Evolutionary conservation across 306 rosid genomes (phyloP).

Genomic region (Sicyos edulis): DNA sequence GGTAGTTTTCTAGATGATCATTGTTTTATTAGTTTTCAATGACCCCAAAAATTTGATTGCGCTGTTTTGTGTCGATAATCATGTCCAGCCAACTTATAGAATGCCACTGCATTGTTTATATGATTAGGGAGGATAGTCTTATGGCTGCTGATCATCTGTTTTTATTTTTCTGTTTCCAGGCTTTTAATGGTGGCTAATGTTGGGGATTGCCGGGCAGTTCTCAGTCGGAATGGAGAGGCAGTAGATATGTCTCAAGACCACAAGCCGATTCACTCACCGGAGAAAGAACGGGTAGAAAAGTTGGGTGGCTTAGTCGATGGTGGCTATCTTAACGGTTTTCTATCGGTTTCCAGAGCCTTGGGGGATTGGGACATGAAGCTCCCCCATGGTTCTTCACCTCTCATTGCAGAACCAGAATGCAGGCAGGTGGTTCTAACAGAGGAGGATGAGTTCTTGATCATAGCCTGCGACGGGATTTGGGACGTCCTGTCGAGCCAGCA

Average conservation of each 20-base stretch:
- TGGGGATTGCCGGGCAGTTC: slow-evolving; percentile 98
- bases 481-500: slow-evolving; percentile 85
- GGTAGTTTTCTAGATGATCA: neutral
- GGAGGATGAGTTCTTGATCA: slow-evolving; percentile 93
- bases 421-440: slow-evolving; percentile 55
- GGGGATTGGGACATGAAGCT: slow-evolving; percentile 98
- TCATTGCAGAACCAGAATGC: slow-evolving; percentile 89
- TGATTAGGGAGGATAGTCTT: neutral
- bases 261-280: slow-evolving; percentile 65
- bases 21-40: neutral
- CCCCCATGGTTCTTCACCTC: slow-evolving; percentile 72
- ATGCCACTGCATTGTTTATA: neutral
- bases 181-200: slow-evolving; percentile 88
- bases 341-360: slow-evolving; percentile 82
- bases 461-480: slow-evolving; percentile 96
- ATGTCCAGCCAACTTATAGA: neutral
- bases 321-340: slow-evolving; percentile 81
- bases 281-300: slow-evolving; percentile 63
- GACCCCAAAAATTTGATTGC: too few relatives aligned
- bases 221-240: slow-evolving; percentile 82
- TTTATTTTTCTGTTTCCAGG: slow-evolving; percentile 34
- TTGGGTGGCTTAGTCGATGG: slow-evolving; percentile 73
- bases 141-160: neutral
- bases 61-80: neutral
- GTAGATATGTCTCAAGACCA: slow-evolving; percentile 94